These are phyloP conservation scores for Tolypocladium amazonense DNA, from an alignment of 2,329 filamentous ascomycete species.

Conservation along the genomic window DNA sequence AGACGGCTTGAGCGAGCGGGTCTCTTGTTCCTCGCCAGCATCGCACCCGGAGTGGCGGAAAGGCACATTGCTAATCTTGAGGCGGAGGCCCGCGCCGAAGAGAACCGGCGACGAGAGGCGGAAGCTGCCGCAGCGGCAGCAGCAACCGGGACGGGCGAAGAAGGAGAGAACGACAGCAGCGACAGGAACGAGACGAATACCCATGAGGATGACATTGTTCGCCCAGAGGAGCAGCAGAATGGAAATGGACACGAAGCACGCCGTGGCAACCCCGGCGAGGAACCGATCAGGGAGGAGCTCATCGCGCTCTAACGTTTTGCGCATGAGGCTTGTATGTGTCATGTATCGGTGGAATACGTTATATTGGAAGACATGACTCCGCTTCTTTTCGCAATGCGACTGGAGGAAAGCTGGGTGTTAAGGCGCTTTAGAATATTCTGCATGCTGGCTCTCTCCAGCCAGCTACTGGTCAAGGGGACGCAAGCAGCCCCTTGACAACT, in stretches of 20 bases:
- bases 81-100: slow-evolving; percentile 34
- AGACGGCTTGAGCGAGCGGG: slow-evolving; percentile 48
- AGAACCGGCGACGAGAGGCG: slow-evolving; percentile 31
- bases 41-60: slow-evolving; percentile 55
- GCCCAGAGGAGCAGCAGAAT: slow-evolving; percentile 1
- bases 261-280: slow-evolving; percentile 6
- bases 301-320: slow-evolving; percentile 5
- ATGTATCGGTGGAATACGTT: not conserved
- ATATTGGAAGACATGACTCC: not conserved
- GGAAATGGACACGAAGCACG: slow-evolving; percentile 2
- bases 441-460: not conserved
- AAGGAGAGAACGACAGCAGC: slow-evolving; percentile 5
- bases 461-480: not conserved
- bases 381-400: not conserved
- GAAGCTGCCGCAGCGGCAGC: slow-evolving; percentile 27
- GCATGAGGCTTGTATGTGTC: not conserved
- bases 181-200: not conserved
- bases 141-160: slow-evolving; percentile 13
- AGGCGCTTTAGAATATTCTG: not conserved
- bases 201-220: not conserved
- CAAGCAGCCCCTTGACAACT: not conserved
- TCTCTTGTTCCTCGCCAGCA: slow-evolving; percentile 54
- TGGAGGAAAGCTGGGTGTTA: not conserved
- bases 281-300: slow-evolving; percentile 10
- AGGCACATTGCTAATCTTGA: slow-evolving; percentile 51